phyloP scores from a whole-genome alignment of 1,139 yeast species.

The Kluyveromyces sp. region DNA sequence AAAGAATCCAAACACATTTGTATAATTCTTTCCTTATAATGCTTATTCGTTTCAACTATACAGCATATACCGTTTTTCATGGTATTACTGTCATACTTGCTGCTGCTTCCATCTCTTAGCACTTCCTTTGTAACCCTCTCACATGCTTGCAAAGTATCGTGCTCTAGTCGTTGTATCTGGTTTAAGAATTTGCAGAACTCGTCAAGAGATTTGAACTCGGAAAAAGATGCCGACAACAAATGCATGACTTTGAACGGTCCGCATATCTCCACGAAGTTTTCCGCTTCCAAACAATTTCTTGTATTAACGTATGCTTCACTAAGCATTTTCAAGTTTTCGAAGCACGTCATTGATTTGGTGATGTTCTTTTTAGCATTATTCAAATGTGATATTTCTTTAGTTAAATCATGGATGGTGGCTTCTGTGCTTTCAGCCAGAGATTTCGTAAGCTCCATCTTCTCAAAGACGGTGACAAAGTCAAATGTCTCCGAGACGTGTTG shows the following conservation, averaged over 20 bases:
- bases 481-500: constrained; percentile 15
- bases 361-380: constrained; percentile 80
- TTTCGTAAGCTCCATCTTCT: constrained; percentile 40
- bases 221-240: constrained; percentile 63
- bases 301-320: constrained; percentile 70
- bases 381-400: constrained; percentile 66
- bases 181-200: constrained; percentile 69
- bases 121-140: constrained; percentile 25
- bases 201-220: constrained; percentile 74
- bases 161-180: constrained; percentile 56
- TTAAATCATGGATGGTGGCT: constrained; percentile 56
- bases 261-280: constrained; percentile 60
- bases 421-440: constrained; percentile 52
- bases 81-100: constrained; percentile 24
- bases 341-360: constrained; percentile 74
- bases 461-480: constrained; percentile 31
- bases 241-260: constrained; percentile 69
- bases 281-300: constrained; percentile 39
- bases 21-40: constrained; percentile 54
- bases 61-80: constrained; percentile 50
- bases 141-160: constrained; percentile 43
- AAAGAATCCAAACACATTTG: constrained; percentile 71
- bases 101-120: constrained; percentile 6
- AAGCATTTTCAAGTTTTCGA: constrained; percentile 82
- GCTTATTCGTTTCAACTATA: constrained; percentile 55